Conservation (phyloP, 208 protist genomes). For the Leishmania tarentolae region DNA sequence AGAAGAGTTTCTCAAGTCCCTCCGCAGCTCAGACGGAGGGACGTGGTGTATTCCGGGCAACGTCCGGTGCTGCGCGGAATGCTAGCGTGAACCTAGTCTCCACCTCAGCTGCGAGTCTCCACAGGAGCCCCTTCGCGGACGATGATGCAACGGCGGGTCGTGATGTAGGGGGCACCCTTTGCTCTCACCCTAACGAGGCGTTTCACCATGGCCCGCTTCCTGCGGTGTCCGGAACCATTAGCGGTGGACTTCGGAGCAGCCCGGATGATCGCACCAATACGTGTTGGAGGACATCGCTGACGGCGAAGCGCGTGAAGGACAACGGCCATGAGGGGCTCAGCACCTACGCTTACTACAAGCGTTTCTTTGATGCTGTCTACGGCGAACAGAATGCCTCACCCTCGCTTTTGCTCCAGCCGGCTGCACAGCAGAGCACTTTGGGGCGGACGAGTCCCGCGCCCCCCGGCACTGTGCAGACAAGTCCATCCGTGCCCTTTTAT, state of each 20-base stretch:
- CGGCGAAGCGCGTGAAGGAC: not conserved
- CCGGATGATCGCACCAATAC: not conserved
- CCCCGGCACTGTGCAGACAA: not conserved
- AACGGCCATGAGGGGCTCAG: conserved; percentile 2
- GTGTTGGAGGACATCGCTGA: not conserved
- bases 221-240: not conserved
- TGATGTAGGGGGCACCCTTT: not conserved
- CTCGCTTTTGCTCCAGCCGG: not conserved
- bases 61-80: not conserved
- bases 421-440: not conserved
- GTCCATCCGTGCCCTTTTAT: not conserved
- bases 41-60: not conserved
- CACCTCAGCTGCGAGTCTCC: conserved; percentile 1
- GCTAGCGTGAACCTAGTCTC: not conserved
- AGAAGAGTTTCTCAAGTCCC: not conserved
- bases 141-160: not conserved
- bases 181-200: conserved; percentile 13
- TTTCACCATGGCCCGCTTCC: conserved; percentile 13
- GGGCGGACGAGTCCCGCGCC: not conserved
- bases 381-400: not conserved
- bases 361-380: conserved; percentile 32
- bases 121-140: not conserved
- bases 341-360: conserved; percentile 32
- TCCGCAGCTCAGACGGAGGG: not conserved
- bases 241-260: not conserved